Conservation (phyloP, 2,329 filamentous ascomycete genomes). For the Pestalotiopsis fici region DNA sequence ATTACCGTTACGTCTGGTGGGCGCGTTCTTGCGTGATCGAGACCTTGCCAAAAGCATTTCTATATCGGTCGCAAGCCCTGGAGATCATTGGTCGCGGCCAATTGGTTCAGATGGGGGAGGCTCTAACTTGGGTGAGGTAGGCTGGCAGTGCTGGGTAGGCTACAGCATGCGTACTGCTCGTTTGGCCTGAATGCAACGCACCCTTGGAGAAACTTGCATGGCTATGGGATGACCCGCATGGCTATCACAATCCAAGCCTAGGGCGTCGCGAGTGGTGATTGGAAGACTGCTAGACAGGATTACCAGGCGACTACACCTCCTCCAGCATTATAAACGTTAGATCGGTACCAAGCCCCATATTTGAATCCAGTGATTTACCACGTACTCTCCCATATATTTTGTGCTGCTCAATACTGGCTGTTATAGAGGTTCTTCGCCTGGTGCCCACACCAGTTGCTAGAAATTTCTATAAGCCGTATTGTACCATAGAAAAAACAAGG, state of each 20-base stretch:
- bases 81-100: background rate
- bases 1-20: constrained; percentile 8
- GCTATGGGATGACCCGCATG: constrained; percentile 12
- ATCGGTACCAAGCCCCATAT: too few species aligned
- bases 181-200: constrained; percentile 11
- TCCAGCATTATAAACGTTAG: too few species aligned
- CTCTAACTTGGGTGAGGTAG: background rate
- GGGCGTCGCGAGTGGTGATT: background rate
- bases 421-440: too few species aligned
- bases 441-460: too few species aligned
- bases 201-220: background rate
- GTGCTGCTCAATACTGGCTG: too few species aligned
- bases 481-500: too few species aligned
- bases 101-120: background rate
- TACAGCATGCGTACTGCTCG: background rate
- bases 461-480: too few species aligned
- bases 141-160: background rate
- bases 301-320: background rate
- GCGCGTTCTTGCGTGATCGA: constrained; percentile 12
- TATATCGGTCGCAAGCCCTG: constrained; percentile 5
- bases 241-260: background rate
- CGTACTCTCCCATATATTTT: too few species aligned
- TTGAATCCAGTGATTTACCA: too few species aligned
- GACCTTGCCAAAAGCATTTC: constrained; percentile 5
- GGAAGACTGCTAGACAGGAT: background rate